A percentile compares a stretch with the other conserved stretches of the same genome.
phyloP scores from a whole-genome alignment of 495 filamentous ascomycete species.

The Chaetomidium leptoderma region DNA sequence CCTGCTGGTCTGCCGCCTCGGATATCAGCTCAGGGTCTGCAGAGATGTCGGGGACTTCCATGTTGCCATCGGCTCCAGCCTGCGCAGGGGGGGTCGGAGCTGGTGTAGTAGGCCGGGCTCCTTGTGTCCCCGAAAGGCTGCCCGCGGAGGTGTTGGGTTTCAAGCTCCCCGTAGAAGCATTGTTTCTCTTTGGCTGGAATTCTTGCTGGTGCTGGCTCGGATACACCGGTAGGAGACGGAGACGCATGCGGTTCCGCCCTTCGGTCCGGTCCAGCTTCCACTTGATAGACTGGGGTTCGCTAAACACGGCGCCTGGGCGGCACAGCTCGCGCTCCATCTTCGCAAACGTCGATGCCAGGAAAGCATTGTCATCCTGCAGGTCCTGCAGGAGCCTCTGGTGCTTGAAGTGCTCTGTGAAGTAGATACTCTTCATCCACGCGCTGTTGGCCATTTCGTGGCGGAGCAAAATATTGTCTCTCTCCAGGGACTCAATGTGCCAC shows the following conservation, averaged over 20 bases:
- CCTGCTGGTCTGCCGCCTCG: slow-evolving; percentile 21
- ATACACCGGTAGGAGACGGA: slow-evolving; percentile 75
- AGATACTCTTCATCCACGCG: slow-evolving; percentile 92
- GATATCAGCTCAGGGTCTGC: slow-evolving; percentile 23
- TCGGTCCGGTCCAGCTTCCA: slow-evolving; percentile 95
- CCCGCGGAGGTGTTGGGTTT: slow-evolving; percentile 43
- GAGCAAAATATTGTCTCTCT: slow-evolving; percentile 64
- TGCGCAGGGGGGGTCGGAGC: slow-evolving; percentile 15
- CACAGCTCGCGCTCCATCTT: slow-evolving; percentile 69
- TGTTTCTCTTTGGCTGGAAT: slow-evolving; percentile 80
- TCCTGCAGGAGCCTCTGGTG: slow-evolving; percentile 84
- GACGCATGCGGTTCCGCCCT: slow-evolving; percentile 89
- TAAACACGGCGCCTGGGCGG: slow-evolving; percentile 74
- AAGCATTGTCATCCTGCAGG: slow-evolving; percentile 78
- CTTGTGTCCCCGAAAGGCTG: slow-evolving; percentile 8
- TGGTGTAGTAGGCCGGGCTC: slow-evolving; percentile 20
- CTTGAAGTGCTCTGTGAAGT: slow-evolving; percentile 84
- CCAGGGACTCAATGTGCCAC: slow-evolving; percentile 65
- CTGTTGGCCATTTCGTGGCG: slow-evolving; percentile 78
- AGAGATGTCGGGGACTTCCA: slow-evolving; percentile 27
- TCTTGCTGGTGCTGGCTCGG: slow-evolving; percentile 60
- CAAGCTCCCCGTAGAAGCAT: slow-evolving; percentile 25
- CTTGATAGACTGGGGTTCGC: slow-evolving; percentile 58
- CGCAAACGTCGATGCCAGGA: slow-evolving; percentile 65
- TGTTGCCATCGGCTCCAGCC: slow-evolving; percentile 20